phyloP scores from a whole-genome alignment of 1,139 yeast species.

The Pichia sp. region DNA sequence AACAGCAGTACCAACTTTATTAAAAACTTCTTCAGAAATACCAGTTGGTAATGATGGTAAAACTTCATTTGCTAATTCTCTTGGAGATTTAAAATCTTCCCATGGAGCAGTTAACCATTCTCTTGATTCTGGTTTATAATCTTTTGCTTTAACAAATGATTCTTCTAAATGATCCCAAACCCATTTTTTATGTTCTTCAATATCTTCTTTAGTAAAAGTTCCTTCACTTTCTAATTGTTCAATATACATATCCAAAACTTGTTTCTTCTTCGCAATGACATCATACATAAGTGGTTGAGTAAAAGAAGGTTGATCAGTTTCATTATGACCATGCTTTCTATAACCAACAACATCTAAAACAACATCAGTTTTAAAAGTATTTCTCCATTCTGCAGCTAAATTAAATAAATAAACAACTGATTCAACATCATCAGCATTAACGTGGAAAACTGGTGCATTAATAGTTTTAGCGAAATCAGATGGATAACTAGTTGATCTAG shows the following conservation, averaged over 20 bases:
- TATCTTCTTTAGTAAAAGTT: conserved; percentile 80
- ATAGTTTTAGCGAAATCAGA: conserved; percentile 95
- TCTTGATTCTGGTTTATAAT: conserved; percentile 84
- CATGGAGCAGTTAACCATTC: conserved; percentile 99
- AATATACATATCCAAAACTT: conserved; percentile 81
- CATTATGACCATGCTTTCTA: conserved; percentile 98
- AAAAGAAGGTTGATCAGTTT: conserved; percentile 98
- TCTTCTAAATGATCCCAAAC: conserved; percentile 94
- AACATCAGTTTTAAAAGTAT: conserved; percentile 91
- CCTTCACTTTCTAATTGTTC: conserved; percentile 78
- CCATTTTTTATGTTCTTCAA: conserved; percentile 96
- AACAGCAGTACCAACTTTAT: conserved; percentile 70
- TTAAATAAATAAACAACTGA: conserved; percentile 86
- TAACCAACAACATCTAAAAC: conserved; percentile 96
- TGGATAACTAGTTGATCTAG: conserved; percentile 97
- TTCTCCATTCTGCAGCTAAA: conserved; percentile 98
- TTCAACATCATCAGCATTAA: conserved; percentile 96
- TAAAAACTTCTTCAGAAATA: conserved; percentile 64
- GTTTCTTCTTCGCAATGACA: conserved; percentile 80
- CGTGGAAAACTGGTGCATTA: conserved; percentile 98
- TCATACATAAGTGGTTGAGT: conserved; percentile 98
- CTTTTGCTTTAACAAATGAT: conserved; percentile 80
- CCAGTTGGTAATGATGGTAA: conserved; percentile 96
- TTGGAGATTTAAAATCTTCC: conserved; percentile 98
- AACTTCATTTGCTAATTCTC: conserved; percentile 91